Evolutionary conservation across 176 grass and related monocot species (phyloP).

Genomic region (Secale cereale): DNA sequence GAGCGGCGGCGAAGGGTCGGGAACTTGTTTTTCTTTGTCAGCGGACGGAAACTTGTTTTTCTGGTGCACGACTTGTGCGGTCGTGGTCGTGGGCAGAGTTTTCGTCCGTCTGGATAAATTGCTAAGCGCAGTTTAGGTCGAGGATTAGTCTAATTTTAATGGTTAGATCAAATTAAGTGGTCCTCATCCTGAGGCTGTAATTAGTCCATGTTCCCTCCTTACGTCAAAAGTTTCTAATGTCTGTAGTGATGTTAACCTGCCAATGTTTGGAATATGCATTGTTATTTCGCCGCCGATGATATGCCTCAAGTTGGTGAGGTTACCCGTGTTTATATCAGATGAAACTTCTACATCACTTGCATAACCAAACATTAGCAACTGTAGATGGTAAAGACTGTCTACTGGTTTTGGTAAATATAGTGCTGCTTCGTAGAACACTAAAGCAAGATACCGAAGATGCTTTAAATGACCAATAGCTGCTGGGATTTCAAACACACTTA

Average conservation of each 20-base stretch:
- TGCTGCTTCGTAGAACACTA: neutral
- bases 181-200: too few relatives aligned
- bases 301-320: neutral
- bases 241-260: neutral
- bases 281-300: neutral
- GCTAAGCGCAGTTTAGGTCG: too few relatives aligned
- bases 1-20: too few relatives aligned
- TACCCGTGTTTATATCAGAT: neutral
- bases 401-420: neutral
- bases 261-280: neutral
- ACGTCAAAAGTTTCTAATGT: neutral
- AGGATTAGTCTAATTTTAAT: too few relatives aligned
- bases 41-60: too few relatives aligned
- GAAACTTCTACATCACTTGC: neutral
- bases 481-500: neutral
- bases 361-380: neutral
- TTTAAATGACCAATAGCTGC: neutral
- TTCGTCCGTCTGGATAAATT: too few relatives aligned
- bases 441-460: slow-evolving; percentile 20
- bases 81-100: too few relatives aligned
- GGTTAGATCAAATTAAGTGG: too few relatives aligned
- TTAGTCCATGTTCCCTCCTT: neutral
- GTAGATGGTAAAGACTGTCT: slow-evolving; percentile 20
- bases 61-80: too few relatives aligned
- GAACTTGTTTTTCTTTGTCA: too few relatives aligned